Evolutionary conservation across 1,284 basidiomycete genomes (phyloP), one percentile per base, ranked within the genome.

Genomic region (Cryptococcus sp.): DNA sequence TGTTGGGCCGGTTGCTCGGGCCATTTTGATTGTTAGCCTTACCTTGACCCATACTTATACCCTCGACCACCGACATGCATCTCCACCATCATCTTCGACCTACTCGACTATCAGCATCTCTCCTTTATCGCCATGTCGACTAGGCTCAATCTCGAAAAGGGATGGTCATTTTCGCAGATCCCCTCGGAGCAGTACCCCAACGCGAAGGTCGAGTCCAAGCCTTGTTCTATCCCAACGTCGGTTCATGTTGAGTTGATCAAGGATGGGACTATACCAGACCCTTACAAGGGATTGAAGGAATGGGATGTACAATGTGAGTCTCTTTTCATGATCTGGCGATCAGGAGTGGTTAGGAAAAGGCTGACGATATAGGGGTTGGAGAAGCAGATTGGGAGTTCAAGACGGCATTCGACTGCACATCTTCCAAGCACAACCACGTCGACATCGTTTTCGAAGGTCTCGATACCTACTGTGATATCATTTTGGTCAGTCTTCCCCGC

Each of bases 381-480:
- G 89, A 93, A 71, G 77, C 79, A 10, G 80, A 84, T 36, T 94
- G 91, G 90, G 74, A 77, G n/a, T 94, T 93, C 77, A 82, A 79
- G 62, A 84, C 82, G 9, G 74, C 68, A 1, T 85, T 93, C 62
- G 56, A 70, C 9, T 69, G 22, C 78, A 83, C 44, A 65, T 82
- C 12, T 56, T 63, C 3, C 66, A 74, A 5, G 4, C 6, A 35
- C 7, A 18, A 9, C 14, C 18, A 56, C 18, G 74, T 78, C 23
- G 87, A 93, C 63, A 74, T 94, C 22, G 76, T 91, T 7, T 89
- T 92, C 54, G 87, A 91, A 16, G 90, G 91, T 11, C 73, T 94
- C 22, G 90, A 94, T 68, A 93, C 90, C 0, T 92, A 87, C 68
- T 83, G 85, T 4, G 76, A 74, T 16, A 77, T 90, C 38, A 68